phyloP scores from a whole-genome alignment of 495 filamentous ascomycete genomes.

The Extremus antarcticus region DNA sequence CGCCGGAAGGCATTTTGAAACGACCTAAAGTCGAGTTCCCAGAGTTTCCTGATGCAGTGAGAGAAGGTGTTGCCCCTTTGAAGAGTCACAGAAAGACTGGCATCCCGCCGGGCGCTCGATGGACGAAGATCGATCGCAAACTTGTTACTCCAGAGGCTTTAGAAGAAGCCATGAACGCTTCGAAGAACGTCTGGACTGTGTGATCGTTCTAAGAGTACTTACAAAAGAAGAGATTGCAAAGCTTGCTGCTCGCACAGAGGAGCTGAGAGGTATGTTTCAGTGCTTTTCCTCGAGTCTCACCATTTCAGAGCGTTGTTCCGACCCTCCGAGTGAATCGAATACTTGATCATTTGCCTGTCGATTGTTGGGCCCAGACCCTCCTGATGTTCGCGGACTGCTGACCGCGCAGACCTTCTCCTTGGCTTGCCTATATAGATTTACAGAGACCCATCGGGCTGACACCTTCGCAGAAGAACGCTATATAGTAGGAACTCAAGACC shows the following conservation, averaged over 20 bases:
- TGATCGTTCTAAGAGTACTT: slow-evolving; percentile 73
- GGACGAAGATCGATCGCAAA: slow-evolving; percentile 79
- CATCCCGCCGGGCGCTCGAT: slow-evolving; percentile 66
- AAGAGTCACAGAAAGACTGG: slow-evolving; percentile 51
- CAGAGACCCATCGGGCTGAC: too few relatives aligned
- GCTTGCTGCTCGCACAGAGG: slow-evolving; percentile 61
- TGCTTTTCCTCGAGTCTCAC: too few relatives aligned
- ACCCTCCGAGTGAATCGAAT: too few relatives aligned
- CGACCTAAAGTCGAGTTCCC: slow-evolving; percentile 64
- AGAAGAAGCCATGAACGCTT: slow-evolving; percentile 65
- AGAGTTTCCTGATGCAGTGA: slow-evolving; percentile 60
- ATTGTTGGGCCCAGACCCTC: too few relatives aligned
- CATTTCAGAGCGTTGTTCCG: too few relatives aligned
- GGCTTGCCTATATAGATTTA: too few relatives aligned
- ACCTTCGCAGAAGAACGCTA: too few relatives aligned
- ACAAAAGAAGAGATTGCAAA: slow-evolving; percentile 72
- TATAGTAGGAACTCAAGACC: too few relatives aligned
- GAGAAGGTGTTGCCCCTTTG: slow-evolving; percentile 79
- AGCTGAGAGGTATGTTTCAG: slow-evolving; percentile 75
- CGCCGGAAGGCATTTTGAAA: slow-evolving; percentile 68
- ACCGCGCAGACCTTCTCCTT: too few relatives aligned
- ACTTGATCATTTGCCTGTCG: too few relatives aligned
- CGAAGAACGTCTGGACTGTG: slow-evolving; percentile 69
- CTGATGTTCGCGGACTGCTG: too few relatives aligned
- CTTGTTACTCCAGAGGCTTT: slow-evolving; percentile 76